Conservation (phyloP, 441 rosid species). For the Manihot esculenta region DNA sequence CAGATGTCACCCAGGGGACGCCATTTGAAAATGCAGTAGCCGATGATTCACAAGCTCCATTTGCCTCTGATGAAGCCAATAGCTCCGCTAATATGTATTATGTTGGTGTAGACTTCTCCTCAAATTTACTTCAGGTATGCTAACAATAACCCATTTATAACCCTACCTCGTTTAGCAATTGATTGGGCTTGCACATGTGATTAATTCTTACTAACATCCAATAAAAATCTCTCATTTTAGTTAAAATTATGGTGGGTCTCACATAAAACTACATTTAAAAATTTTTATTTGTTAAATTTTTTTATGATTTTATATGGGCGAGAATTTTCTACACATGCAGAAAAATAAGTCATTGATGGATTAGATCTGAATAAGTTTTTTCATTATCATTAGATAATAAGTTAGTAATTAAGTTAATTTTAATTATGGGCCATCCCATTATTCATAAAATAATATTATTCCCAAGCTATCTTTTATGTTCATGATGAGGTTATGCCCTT, state of each 20-base stretch:
- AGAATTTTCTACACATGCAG: no score
- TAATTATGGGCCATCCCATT: constrained; percentile 11
- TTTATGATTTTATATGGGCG: no score
- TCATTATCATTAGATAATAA: neutral
- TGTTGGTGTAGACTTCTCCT: constrained; percentile 33
- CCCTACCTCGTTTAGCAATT: no score
- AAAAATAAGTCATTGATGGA: no score
- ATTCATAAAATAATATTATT: constrained; percentile 14
- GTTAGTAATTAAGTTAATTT: no score
- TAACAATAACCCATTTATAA: neutral
- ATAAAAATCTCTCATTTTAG: no score
- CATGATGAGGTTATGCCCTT: constrained; percentile 38
- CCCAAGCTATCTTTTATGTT: constrained; percentile 22
- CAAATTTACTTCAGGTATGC: constrained; percentile 41
- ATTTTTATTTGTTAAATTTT: no score
- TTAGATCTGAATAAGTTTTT: no score
- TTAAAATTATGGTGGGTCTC: no score
- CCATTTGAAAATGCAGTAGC: constrained; percentile 31
- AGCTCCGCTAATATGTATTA: constrained; percentile 38
- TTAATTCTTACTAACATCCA: no score
- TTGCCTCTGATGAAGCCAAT: constrained; percentile 51
- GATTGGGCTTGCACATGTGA: no score
- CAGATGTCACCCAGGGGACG: constrained; percentile 66
- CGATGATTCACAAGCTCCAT: constrained; percentile 33
- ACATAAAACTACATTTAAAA: no score